Conservation (phyloP, 2,329 filamentous ascomycete species). For the Chrysosporium queenslandicum region DNA sequence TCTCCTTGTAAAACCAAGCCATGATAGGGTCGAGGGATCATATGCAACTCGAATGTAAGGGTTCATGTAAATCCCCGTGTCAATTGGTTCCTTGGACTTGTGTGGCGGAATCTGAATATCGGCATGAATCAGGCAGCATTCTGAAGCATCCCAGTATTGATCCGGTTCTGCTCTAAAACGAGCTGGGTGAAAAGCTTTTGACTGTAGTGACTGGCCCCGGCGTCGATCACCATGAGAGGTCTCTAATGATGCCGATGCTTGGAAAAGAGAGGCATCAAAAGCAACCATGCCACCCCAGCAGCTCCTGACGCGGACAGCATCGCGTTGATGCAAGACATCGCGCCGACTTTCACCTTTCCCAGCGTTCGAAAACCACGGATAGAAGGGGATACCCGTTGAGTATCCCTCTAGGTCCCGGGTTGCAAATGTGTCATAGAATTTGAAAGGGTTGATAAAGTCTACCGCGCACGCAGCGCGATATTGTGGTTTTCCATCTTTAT, state of each 20-base stretch:
- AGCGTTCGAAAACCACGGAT: conserved; percentile 55
- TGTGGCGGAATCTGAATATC: conserved; percentile 34
- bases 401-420: conserved; percentile 61
- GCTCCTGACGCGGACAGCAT: conserved; percentile 57
- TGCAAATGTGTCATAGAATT: conserved; percentile 69
- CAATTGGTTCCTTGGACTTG: conserved; percentile 26
- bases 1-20: conserved; percentile 51
- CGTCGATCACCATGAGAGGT: conserved; percentile 15
- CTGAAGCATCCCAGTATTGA: conserved; percentile 53
- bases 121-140: conserved; percentile 52
- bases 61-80: conserved; percentile 61
- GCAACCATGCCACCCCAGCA: conserved; percentile 69
- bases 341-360: conserved; percentile 46
- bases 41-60: conserved; percentile 66
- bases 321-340: conserved; percentile 51
- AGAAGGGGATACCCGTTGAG: conserved; percentile 59
- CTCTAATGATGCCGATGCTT: conserved; percentile 18
- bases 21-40: conserved; percentile 45
- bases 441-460: conserved; percentile 64
- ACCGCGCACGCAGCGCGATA: conserved; percentile 64
- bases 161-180: conserved; percentile 52
- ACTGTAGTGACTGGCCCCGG: conserved; percentile 16
- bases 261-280: conserved; percentile 40
- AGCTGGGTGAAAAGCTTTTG: conserved; percentile 32
- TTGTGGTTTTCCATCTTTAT: conserved; percentile 42